Evolutionary conservation across 345 rosid species (phyloP).

Genomic region (Citrus sp.): DNA sequence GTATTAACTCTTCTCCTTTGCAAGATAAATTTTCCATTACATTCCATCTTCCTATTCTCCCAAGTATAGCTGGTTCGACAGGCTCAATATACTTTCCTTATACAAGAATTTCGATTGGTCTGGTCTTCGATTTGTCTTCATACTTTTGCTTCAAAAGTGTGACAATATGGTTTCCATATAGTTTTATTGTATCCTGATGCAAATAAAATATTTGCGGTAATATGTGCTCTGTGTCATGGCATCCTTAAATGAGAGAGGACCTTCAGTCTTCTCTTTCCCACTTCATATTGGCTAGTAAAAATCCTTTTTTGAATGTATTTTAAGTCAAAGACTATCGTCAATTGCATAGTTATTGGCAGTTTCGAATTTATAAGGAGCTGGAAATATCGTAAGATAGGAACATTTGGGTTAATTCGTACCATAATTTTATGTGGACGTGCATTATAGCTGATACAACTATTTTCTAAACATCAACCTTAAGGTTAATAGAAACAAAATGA

Average conservation of each 20-base stretch:
- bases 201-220: neutral
- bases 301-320: neutral
- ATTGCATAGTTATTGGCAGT: no score
- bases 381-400: neutral
- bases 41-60: neutral
- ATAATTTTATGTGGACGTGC: neutral
- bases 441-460: neutral
- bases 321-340: neutral
- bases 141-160: neutral
- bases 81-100: neutral
- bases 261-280: neutral
- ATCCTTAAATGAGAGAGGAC: neutral
- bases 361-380: neutral
- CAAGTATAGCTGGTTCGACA: neutral
- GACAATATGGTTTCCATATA: neutral
- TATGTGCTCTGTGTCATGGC: neutral
- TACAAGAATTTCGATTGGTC: neutral
- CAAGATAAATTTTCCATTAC: neutral
- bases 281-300: neutral
- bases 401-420: neutral
- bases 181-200: neutral
- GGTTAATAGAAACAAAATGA: neutral
- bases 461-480: neutral
- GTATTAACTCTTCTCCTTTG: constrained; percentile 4
- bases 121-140: neutral